Percentiles rank a stretch among this genome's conserved stretches.
phyloP scores from a whole-genome alignment of 495 filamentous ascomycete genomes.

The Cercophora sp. region DNA sequence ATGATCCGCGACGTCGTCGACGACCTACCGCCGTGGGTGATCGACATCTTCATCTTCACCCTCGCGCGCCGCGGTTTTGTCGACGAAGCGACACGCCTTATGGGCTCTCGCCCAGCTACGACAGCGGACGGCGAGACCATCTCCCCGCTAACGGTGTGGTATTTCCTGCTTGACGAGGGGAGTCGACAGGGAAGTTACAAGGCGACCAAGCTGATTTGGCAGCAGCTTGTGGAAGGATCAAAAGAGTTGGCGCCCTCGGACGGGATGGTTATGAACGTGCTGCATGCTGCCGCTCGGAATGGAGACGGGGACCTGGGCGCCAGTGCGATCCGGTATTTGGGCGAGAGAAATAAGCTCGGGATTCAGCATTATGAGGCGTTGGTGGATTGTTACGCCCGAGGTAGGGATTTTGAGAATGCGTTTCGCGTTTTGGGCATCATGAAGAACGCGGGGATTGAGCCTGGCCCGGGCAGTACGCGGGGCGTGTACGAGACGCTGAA shows the following conservation, averaged over 20 bases:
- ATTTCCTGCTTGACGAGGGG: slow-evolving; percentile 65
- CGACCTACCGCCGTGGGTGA: slow-evolving; percentile 62
- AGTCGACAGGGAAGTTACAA: slow-evolving; percentile 40
- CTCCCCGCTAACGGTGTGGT: slow-evolving; percentile 50
- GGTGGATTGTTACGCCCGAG: slow-evolving; percentile 59
- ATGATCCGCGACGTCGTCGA: slow-evolving; percentile 55
- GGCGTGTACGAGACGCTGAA: slow-evolving; percentile 47
- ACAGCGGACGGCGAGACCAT: slow-evolving; percentile 42
- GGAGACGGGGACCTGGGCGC: slow-evolving; percentile 66
- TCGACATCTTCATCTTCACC: slow-evolving; percentile 66
- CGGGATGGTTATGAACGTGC: slow-evolving; percentile 58
- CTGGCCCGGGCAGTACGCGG: slow-evolving; percentile 52
- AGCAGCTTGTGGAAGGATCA: slow-evolving; percentile 58
- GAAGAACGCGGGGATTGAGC: slow-evolving; percentile 51
- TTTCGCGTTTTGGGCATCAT: slow-evolving; percentile 67
- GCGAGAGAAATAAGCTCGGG: slow-evolving; percentile 49
- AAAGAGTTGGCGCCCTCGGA: slow-evolving; percentile 62
- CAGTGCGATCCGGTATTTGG: slow-evolving; percentile 55
- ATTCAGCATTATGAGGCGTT: slow-evolving; percentile 74
- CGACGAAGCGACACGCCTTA: slow-evolving; percentile 66
- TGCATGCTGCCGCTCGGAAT: slow-evolving; percentile 63
- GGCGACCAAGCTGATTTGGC: slow-evolving; percentile 52
- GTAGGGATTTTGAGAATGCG: slow-evolving; percentile 50
- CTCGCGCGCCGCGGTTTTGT: slow-evolving; percentile 68
- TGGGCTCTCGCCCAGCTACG: slow-evolving; percentile 50